Percentiles rank a stretch among this genome's conserved stretches.
These are phyloP conservation scores for Plasmodium berghei DNA, from an alignment of 169 alveolate genomes.

Conservation along the genomic window DNA sequence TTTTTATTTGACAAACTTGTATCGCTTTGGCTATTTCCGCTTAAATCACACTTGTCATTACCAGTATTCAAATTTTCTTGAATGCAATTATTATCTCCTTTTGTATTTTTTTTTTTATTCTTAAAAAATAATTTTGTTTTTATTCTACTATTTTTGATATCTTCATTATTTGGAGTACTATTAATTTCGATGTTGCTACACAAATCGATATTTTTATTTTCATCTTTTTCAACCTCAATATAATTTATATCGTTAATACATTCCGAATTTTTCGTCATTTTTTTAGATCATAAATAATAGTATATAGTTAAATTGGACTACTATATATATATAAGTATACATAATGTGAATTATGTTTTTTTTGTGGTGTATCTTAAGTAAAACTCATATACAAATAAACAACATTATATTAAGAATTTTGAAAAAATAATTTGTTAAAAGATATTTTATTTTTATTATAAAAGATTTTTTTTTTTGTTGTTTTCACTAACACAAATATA, in stretches of 20 bases:
- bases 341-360: slow-evolving; percentile 2
- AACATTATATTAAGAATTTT: slow-evolving; percentile 5
- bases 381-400: slow-evolving; percentile 21
- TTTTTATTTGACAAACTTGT: slow-evolving; percentile 12
- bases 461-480: slow-evolving; percentile 7
- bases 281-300: neutral
- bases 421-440: neutral
- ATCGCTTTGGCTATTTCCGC: neutral
- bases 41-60: neutral
- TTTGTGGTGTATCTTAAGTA: neutral
- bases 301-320: no score
- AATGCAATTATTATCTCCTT: slow-evolving; percentile 15
- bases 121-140: slow-evolving; percentile 12
- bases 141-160: slow-evolving; percentile 20
- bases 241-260: slow-evolving; percentile 16
- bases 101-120: slow-evolving; percentile 16
- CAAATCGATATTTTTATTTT: slow-evolving; percentile 21
- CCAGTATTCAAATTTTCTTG: neutral
- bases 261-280: slow-evolving; percentile 46
- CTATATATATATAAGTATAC: neutral
- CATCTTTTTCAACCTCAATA: slow-evolving; percentile 15
- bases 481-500: slow-evolving; percentile 18
- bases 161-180: slow-evolving; percentile 16
- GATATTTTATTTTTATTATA: slow-evolving; percentile 18
- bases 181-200: slow-evolving; percentile 21